Evolutionary conservation across 2,329 filamentous ascomycete species (phyloP).

Genomic region (Fusarium pininemorale): DNA sequence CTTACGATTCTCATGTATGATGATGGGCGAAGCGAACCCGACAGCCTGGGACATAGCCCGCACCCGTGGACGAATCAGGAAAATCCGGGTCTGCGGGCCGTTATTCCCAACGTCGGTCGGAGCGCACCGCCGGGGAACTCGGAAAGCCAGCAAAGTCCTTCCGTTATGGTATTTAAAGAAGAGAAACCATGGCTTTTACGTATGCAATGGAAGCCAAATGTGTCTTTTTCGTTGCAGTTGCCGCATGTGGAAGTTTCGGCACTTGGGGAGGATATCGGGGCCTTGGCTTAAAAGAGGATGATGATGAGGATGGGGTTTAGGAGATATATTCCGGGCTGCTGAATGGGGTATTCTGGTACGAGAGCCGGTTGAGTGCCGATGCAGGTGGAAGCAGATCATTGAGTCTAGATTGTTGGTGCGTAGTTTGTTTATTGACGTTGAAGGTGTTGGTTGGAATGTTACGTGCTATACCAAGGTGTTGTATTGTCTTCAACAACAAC

Average conservation of each 20-base stretch:
- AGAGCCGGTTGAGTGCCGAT: slow-evolving; percentile 4
- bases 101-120: slow-evolving; percentile 26
- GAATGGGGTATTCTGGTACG: not conserved
- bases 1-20: not conserved
- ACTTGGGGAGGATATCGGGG: not conserved
- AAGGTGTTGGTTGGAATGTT: not conserved
- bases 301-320: not conserved
- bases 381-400: slow-evolving; percentile 13
- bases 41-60: slow-evolving; percentile 9
- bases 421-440: not conserved
- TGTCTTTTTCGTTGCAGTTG: slow-evolving; percentile 14
- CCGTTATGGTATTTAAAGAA: not conserved
- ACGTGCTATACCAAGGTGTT: no score
- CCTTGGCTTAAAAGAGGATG: slow-evolving; percentile 8
- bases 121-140: slow-evolving; percentile 22
- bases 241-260: slow-evolving; percentile 18
- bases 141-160: not conserved
- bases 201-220: not conserved
- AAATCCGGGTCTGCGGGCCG: slow-evolving; percentile 37
- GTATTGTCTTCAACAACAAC: no score
- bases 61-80: not conserved
- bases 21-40: slow-evolving; percentile 5
- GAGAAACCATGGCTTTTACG: not conserved
- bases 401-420: not conserved
- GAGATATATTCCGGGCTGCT: not conserved